phyloP scores from a whole-genome alignment of 78 protist genomes.

The Dictyostelium capitatum region DNA sequence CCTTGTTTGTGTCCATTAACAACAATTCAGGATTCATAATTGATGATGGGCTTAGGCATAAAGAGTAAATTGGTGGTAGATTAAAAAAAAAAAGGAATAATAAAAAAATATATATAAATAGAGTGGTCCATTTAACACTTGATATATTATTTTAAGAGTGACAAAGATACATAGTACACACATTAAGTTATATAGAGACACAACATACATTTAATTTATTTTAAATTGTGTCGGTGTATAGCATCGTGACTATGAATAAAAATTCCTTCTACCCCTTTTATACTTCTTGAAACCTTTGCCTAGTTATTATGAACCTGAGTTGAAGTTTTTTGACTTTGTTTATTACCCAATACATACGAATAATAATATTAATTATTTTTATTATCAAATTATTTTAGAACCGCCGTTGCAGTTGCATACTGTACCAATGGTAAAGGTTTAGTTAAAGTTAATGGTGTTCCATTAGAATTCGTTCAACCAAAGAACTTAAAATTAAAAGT shows the following conservation, averaged over 20 bases:
- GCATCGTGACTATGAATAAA: no score
- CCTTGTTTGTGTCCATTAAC: not conserved
- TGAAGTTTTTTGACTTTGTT: no score
- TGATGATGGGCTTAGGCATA: slow-evolving; percentile 27
- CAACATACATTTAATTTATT: no score
- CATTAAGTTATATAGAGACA: no score
- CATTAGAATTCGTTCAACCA: slow-evolving; percentile 96
- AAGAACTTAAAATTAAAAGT: slow-evolving; percentile 97
- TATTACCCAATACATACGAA: no score
- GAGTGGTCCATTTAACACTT: no score
- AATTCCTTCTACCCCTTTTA: not conserved
- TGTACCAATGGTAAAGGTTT: slow-evolving; percentile 96
- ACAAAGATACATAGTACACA: no score
- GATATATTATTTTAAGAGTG: no score
- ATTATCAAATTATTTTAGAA: slow-evolving; percentile 93
- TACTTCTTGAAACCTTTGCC: not conserved
- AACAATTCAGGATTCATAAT: not conserved
- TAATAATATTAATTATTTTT: no score
- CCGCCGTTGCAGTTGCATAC: slow-evolving; percentile 99
- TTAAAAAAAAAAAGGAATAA: no score
- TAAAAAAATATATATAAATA: no score
- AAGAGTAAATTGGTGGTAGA: not conserved
- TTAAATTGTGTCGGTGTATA: no score
- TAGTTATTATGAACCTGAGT: not conserved
- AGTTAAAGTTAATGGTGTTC: slow-evolving; percentile 98